phyloP scores from a whole-genome alignment of 352 stramenopile species.

The Globisporangium nodosum region DNA sequence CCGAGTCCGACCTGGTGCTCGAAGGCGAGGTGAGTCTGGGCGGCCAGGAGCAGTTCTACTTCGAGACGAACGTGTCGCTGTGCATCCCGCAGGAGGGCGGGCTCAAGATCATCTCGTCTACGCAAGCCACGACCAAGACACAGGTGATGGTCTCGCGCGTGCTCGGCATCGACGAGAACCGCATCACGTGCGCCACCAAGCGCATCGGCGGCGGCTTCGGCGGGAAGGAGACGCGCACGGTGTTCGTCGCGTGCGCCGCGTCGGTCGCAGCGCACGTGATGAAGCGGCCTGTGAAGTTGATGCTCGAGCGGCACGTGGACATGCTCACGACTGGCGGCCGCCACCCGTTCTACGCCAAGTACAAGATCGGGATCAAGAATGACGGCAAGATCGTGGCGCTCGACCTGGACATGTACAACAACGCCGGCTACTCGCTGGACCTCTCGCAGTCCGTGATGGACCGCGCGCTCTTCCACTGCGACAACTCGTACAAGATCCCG shows the following conservation, averaged over 20 bases:
- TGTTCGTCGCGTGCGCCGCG: constrained; percentile 88
- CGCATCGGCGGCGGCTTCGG: constrained; percentile 96
- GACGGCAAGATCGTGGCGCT: constrained; percentile 87
- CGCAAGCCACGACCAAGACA: constrained; percentile 92
- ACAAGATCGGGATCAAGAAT: constrained; percentile 84
- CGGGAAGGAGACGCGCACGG: constrained; percentile 93
- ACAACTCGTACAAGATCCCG: constrained; percentile 94
- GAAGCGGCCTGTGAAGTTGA: constrained; percentile 86
- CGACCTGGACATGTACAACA: constrained; percentile 93
- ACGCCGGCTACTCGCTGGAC: constrained; percentile 93
- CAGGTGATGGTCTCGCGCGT: constrained; percentile 89
- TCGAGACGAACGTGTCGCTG: constrained; percentile 88
- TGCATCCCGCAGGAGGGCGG: constrained; percentile 81
- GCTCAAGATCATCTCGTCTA: constrained; percentile 92
- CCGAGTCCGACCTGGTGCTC: constrained; percentile 64
- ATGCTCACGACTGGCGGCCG: constrained; percentile 92
- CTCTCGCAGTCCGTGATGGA: constrained; percentile 93
- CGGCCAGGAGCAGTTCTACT: constrained; percentile 96
- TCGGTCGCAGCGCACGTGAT: constrained; percentile 88
- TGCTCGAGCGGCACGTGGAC: constrained; percentile 92
- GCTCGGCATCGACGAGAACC: constrained; percentile 85
- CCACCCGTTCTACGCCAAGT: constrained; percentile 93
- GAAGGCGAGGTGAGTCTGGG: constrained; percentile 88
- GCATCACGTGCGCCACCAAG: constrained; percentile 92
- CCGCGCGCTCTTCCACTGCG: constrained; percentile 93